Conservation (phyloP, 2,329 filamentous ascomycete species). For the Dactylellina cionopaga region DNA sequence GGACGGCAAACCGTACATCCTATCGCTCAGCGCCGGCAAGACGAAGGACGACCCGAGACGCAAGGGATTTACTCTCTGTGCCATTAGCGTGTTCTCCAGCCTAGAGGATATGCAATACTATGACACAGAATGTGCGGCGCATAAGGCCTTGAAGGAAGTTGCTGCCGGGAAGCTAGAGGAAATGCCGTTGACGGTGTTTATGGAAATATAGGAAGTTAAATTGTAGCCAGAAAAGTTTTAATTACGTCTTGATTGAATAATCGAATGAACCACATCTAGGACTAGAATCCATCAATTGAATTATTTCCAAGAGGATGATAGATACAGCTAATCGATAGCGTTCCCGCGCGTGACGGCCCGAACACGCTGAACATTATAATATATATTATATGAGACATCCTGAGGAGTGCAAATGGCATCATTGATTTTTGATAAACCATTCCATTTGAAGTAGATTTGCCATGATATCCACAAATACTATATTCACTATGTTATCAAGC, state of each 20-base stretch:
- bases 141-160: slow-evolving; percentile 64
- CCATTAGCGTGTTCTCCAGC: slow-evolving; percentile 71
- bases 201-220: too few species aligned
- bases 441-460: too few species aligned
- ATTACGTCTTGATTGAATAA: too few species aligned
- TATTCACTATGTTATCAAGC: background rate
- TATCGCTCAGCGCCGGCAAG: slow-evolving; percentile 67
- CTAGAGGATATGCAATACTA: slow-evolving; percentile 77
- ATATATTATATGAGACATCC: too few species aligned
- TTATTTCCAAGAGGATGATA: too few species aligned
- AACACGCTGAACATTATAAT: too few species aligned
- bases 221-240: slow-evolving; percentile 23
- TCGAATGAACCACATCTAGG: too few species aligned
- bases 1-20: slow-evolving; percentile 77
- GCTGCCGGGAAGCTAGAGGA: slow-evolving; percentile 57
- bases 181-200: slow-evolving; percentile 57
- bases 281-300: too few species aligned
- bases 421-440: too few species aligned
- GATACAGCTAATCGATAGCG: too few species aligned
- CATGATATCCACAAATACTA: background rate
- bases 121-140: slow-evolving; percentile 69
- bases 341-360: too few species aligned
- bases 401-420: too few species aligned
- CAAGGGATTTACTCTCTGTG: slow-evolving; percentile 73
- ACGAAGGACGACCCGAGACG: slow-evolving; percentile 69